Evolutionary conservation across 768 basidiomycete species (phyloP).

Genomic region (Kwoniella sp.): DNA sequence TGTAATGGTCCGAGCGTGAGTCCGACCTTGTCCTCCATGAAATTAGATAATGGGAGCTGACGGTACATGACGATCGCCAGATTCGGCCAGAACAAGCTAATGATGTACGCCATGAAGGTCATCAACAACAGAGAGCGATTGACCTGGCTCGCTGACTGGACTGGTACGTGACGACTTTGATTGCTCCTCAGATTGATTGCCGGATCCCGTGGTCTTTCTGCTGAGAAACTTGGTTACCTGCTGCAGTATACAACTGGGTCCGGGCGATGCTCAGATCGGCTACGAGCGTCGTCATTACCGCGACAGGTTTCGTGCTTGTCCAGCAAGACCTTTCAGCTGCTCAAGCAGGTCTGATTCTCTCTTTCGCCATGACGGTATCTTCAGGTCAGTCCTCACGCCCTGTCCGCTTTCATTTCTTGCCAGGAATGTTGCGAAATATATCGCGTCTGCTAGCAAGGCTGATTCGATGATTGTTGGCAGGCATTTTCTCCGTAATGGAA

Average conservation of each 20-base stretch:
- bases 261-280: constrained; percentile 33
- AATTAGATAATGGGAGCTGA: too few relatives aligned
- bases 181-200: too few relatives aligned
- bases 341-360: constrained; percentile 49
- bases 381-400: constrained; percentile 18
- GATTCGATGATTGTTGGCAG: constrained; percentile 9
- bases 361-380: constrained; percentile 43
- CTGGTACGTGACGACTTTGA: constrained; percentile 24
- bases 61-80: too few relatives aligned
- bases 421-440: not conserved
- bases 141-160: constrained; percentile 30
- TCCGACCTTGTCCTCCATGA: too few relatives aligned
- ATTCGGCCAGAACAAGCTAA: constrained; percentile 35
- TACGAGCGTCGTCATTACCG: constrained; percentile 39
- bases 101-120: constrained; percentile 25
- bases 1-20: constrained; percentile 47
- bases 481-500: constrained; percentile 40
- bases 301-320: constrained; percentile 46
- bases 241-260: constrained; percentile 44
- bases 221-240: not conserved
- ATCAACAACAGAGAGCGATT: constrained; percentile 42
- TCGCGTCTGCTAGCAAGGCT: constrained; percentile 3
- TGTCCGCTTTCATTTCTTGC: not conserved
- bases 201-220: too few relatives aligned
- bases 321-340: constrained; percentile 34